Conservation (phyloP, 2,329 filamentous ascomycete species). For the Elsinoe australis region DNA sequence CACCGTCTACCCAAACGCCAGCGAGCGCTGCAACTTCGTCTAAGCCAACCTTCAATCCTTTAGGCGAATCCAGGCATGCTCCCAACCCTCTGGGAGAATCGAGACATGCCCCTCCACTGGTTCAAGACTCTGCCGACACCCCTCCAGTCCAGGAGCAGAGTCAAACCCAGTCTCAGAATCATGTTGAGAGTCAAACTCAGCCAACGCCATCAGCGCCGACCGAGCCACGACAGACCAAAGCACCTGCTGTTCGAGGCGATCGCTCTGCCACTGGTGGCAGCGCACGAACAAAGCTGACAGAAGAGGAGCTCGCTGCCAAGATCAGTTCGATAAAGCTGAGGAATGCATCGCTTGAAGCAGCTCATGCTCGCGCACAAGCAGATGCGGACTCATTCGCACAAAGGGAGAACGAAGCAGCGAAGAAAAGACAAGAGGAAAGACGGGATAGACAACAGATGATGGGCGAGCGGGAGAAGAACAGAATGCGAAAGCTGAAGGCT, state of each 20-base stretch:
- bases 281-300: constrained; percentile 53
- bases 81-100: constrained; percentile 17
- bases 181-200: constrained; percentile 9
- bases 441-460: constrained; percentile 53
- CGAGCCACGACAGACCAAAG: constrained; percentile 19
- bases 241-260: constrained; percentile 29
- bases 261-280: constrained; percentile 31
- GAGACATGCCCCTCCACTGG: neutral
- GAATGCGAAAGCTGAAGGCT: constrained; percentile 52
- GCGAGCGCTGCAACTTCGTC: neutral
- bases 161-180: no score
- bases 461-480: constrained; percentile 54
- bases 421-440: constrained; percentile 43
- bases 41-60: constrained; percentile 1
- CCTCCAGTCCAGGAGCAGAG: no score
- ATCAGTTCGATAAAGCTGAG: constrained; percentile 55
- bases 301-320: constrained; percentile 54
- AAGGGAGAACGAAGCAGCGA: constrained; percentile 50
- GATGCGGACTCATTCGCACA: constrained; percentile 57
- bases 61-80: constrained; percentile 17
- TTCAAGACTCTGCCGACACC: constrained; percentile 14
- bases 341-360: constrained; percentile 52
- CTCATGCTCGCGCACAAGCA: constrained; percentile 59
- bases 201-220: constrained; percentile 20
- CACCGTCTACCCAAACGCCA: neutral